Conservation (phyloP, 176 grass and related monocot genomes). For the Rhynchospora pubera region DNA sequence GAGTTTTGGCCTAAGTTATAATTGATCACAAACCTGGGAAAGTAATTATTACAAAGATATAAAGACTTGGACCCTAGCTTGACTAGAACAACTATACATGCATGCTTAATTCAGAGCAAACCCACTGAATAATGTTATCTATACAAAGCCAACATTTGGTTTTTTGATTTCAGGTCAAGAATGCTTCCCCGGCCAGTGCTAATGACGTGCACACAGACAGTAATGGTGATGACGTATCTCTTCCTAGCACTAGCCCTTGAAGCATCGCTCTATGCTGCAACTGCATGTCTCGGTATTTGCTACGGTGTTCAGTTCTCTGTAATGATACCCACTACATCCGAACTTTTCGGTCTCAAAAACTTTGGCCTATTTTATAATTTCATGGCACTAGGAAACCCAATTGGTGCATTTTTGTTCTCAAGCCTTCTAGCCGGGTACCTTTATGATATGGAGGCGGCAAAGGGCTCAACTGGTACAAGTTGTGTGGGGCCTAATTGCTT, state of each 20-base stretch:
- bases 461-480: neutral
- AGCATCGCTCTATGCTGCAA: conserved; percentile 22
- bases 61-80: neutral
- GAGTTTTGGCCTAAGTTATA: neutral
- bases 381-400: conserved; percentile 51
- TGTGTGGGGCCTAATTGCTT: conserved; percentile 49
- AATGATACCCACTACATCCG: conserved; percentile 53
- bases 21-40: neutral
- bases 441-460: conserved; percentile 35
- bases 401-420: conserved; percentile 51
- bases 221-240: conserved; percentile 35
- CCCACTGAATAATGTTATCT: neutral
- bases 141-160: neutral
- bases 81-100: neutral
- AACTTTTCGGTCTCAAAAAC: conserved; percentile 56
- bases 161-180: conserved; percentile 24
- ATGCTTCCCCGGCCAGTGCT: conserved; percentile 40
- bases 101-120: neutral
- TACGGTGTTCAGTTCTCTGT: conserved; percentile 54
- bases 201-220: conserved; percentile 39
- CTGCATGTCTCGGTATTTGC: conserved; percentile 39
- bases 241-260: conserved; percentile 27
- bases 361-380: conserved; percentile 65
- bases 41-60: neutral
- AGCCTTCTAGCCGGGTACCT: conserved; percentile 40